These are phyloP conservation scores for Pseudogymnoascus sp. DNA, from an alignment of 2,329 filamentous ascomycete genomes.

Conservation along the genomic window DNA sequence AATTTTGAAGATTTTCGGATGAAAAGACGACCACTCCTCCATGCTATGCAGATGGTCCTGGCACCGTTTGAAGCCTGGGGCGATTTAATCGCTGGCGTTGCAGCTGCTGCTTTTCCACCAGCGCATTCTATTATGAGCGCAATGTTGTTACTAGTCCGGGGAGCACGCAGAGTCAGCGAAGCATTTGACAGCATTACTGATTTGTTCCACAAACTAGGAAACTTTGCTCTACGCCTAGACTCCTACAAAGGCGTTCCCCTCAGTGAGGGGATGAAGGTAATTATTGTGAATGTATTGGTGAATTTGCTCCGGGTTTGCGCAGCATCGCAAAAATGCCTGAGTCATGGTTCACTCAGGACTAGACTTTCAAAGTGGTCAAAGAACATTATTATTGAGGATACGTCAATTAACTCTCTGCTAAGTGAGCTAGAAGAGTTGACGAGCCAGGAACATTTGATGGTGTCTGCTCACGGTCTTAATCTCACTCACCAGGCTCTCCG, in stretches of 20 bases:
- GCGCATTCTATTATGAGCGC: neutral
- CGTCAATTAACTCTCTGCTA: neutral
- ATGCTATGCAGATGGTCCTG: constrained; percentile 3
- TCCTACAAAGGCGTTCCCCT: neutral
- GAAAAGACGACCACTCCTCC: constrained; percentile 1
- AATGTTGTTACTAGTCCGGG: neutral
- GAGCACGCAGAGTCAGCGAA: neutral
- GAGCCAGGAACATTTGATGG: neutral
- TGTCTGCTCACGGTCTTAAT: neutral
- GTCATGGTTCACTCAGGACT: neutral
- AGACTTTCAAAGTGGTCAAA: neutral
- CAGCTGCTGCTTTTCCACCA: neutral
- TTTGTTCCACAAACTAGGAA: neutral
- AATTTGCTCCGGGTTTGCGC: neutral
- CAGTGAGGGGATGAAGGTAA: neutral
- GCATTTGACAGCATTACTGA: neutral
- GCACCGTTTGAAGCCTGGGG: constrained; percentile 5
- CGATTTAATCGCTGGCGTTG: neutral
- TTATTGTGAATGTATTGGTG: neutral
- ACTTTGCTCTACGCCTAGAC: neutral
- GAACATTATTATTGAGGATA: neutral
- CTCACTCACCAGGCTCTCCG: neutral
- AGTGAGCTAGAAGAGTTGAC: neutral
- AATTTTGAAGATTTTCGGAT: constrained; percentile 3
- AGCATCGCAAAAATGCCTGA: neutral